phyloP scores from a whole-genome alignment of 2,329 filamentous ascomycete species.

The Endocalyx cinctus region DNA sequence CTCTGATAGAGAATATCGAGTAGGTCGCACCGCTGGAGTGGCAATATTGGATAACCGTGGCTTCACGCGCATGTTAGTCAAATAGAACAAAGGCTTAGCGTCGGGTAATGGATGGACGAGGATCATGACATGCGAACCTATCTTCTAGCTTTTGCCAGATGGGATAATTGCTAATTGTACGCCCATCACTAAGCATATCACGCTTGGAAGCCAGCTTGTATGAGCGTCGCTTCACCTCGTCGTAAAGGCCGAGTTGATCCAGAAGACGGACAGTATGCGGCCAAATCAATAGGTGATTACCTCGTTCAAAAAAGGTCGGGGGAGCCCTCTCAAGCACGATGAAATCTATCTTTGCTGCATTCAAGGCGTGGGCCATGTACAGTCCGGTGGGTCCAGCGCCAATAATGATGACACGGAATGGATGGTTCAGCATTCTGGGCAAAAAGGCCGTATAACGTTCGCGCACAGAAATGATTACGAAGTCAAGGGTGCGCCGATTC shows the following conservation, averaged over 20 bases:
- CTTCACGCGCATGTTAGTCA: not conserved
- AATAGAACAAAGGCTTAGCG: not conserved
- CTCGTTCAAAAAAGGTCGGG: not conserved
- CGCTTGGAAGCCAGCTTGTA: not conserved
- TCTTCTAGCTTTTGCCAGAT: not conserved
- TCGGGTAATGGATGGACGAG: not conserved
- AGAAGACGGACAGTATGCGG: not conserved
- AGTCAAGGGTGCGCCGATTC: too few species aligned
- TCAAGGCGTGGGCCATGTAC: not conserved
- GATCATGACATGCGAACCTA: not conserved
- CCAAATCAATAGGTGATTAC: not conserved
- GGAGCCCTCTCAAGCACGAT: not conserved
- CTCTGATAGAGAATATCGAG: constrained; percentile 2
- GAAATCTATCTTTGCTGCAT: not conserved
- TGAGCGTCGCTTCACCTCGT: not conserved
- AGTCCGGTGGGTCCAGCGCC: not conserved
- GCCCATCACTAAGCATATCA: not conserved
- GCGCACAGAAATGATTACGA: too few species aligned
- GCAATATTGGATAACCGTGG: constrained; percentile 1
- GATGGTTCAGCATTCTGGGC: too few species aligned
- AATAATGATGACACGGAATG: not conserved
- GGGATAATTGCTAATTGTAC: not conserved
- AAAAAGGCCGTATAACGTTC: too few species aligned
- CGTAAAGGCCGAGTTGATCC: not conserved
- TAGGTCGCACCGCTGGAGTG: not conserved